phyloP scores from a whole-genome alignment of 1,284 basidiomycete species.

The Rhodotorula sp. region DNA sequence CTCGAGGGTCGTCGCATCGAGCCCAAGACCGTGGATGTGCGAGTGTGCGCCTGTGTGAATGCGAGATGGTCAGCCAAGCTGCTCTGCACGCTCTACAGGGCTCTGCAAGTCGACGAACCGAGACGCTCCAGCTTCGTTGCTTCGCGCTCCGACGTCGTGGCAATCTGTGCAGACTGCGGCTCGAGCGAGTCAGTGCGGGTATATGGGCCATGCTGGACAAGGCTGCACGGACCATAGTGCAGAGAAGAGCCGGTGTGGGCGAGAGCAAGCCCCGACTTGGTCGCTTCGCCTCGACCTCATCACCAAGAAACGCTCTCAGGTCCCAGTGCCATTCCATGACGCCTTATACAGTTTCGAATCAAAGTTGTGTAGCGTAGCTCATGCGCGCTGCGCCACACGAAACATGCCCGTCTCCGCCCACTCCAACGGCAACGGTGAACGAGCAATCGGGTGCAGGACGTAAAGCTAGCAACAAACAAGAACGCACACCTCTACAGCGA shows the following conservation, averaged over 20 bases:
- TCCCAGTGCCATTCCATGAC: no score
- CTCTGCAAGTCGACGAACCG: constrained; percentile 57
- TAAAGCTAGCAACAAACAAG: not conserved
- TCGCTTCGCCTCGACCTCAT: no score
- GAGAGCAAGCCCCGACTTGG: no score
- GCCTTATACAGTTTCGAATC: no score
- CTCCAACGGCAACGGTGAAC: no score
- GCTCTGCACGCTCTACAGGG: not conserved
- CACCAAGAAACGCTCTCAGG: no score
- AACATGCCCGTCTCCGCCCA: no score
- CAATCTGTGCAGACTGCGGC: constrained; percentile 46
- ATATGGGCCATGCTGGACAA: not conserved
- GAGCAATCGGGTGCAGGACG: not conserved
- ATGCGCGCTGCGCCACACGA: no score
- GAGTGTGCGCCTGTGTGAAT: constrained; percentile 77
- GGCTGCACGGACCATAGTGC: not conserved
- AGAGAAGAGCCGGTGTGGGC: not conserved
- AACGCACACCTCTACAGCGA: not conserved
- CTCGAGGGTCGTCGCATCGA: constrained; percentile 83
- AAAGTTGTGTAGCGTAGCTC: no score
- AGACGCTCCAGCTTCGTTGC: constrained; percentile 96
- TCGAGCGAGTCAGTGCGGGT: not conserved
- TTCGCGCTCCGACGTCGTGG: constrained; percentile 63
- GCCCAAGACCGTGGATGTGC: constrained; percentile 91
- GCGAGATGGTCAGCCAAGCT: constrained; percentile 8